Percentiles rank a stretch among this genome's conserved stretches.
Evolutionary conservation across 768 basidiomycete species (phyloP).

Genomic region (Auricularia auricula-judae): DNA sequence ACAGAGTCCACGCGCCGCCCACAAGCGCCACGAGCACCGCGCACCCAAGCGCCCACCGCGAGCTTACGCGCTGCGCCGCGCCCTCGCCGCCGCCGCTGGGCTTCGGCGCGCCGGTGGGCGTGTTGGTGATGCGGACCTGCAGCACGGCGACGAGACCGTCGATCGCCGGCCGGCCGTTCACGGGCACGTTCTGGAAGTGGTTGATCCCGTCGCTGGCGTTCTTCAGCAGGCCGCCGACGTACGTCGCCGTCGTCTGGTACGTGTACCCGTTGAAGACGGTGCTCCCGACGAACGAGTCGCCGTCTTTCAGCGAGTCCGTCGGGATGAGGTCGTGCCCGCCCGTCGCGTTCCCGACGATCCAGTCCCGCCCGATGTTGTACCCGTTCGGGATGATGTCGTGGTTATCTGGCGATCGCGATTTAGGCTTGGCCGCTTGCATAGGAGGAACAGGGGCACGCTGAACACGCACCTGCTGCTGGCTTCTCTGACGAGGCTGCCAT

Average conservation of each 20-base stretch:
- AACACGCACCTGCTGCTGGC: slow-evolving; percentile 42
- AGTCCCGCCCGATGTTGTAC: slow-evolving; percentile 76
- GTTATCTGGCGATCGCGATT: slow-evolving; percentile 22
- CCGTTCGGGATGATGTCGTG: slow-evolving; percentile 73
- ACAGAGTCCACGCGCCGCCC: neutral
- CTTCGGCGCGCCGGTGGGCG: slow-evolving; percentile 15
- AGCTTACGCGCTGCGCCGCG: slow-evolving; percentile 5
- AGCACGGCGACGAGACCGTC: slow-evolving; percentile 81
- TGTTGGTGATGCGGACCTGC: slow-evolving; percentile 50
- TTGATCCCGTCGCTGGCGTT: slow-evolving; percentile 64
- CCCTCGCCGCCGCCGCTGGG: slow-evolving; percentile 28
- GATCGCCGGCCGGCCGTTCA: slow-evolving; percentile 44
- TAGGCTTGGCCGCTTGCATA: neutral
- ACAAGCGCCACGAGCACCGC: neutral
- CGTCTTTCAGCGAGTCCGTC: slow-evolving; percentile 40
- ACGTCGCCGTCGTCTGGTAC: slow-evolving; percentile 58
- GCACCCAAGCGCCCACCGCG: neutral
- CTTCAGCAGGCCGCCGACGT: slow-evolving; percentile 57
- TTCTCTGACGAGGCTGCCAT: slow-evolving; percentile 66
- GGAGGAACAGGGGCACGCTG: slow-evolving; percentile 3
- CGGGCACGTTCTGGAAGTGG: slow-evolving; percentile 45
- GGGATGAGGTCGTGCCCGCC: slow-evolving; percentile 29
- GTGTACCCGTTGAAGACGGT: slow-evolving; percentile 58
- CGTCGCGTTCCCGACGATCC: slow-evolving; percentile 78
- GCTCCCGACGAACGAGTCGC: slow-evolving; percentile 47